Percentiles rank a stretch among this genome's conserved stretches.
Evolutionary conservation across 257 asterid species (phyloP).

Genomic region (Capsicum rhomboideum): DNA sequence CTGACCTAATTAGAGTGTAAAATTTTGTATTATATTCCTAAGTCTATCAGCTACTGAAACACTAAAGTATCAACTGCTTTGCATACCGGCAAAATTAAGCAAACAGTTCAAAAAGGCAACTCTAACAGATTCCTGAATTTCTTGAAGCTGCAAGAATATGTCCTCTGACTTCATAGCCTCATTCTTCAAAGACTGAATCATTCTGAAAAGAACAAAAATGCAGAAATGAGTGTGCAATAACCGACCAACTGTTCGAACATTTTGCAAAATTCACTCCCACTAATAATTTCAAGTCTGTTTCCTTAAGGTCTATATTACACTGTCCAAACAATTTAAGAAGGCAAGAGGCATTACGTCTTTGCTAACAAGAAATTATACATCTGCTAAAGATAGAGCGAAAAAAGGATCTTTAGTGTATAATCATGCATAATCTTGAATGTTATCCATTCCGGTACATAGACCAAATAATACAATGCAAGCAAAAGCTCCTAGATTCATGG

Average conservation of each 20-base stretch:
- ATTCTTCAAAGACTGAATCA: conserved; percentile 67
- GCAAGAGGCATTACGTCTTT: background rate
- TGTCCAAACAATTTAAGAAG: background rate
- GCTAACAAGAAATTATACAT: background rate
- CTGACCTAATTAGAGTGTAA: conserved; percentile 48
- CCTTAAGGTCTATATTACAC: background rate
- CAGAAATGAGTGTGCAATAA: background rate
- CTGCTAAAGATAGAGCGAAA: background rate
- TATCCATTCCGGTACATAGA: background rate
- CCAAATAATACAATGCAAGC: background rate
- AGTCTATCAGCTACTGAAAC: background rate
- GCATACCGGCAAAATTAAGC: conserved; percentile 82
- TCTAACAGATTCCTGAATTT: conserved; percentile 84
- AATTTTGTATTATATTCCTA: conserved; percentile 1
- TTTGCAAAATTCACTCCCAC: background rate
- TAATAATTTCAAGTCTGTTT: background rate
- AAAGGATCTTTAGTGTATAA: background rate
- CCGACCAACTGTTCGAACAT: background rate
- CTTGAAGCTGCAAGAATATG: conserved; percentile 66
- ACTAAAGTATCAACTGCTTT: conserved; percentile 1
- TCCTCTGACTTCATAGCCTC: conserved; percentile 79
- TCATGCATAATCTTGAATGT: background rate
- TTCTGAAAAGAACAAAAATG: conserved; percentile 40
- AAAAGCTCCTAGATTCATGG: background rate
- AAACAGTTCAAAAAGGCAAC: conserved; percentile 84